These are phyloP conservation scores for Syzygium aqueum DNA, from an alignment of 345 rosid species.

Conservation along the genomic window DNA sequence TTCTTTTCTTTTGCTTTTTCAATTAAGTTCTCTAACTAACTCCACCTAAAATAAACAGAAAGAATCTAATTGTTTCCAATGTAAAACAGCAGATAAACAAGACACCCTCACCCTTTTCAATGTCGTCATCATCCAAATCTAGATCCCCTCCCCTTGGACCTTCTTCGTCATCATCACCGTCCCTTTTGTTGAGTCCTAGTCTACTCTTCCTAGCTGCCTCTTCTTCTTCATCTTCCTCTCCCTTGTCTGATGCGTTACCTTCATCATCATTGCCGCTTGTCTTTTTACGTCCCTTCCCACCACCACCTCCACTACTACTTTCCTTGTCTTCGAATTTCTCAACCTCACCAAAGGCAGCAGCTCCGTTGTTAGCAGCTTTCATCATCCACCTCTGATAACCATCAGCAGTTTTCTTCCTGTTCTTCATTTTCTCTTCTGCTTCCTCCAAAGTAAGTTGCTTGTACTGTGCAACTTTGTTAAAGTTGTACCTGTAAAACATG, in stretches of 20 bases:
- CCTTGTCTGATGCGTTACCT: conserved; percentile 76
- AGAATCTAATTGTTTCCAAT: not conserved
- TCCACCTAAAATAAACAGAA: not conserved
- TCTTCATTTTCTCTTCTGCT: conserved; percentile 97
- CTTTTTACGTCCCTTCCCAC: conserved; percentile 79
- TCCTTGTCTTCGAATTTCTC: conserved; percentile 75
- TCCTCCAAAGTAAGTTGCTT: conserved; percentile 97
- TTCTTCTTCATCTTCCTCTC: conserved; percentile 94
- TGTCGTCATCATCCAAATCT: conserved; percentile 92
- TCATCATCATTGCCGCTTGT: conserved; percentile 70
- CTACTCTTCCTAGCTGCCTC: conserved; percentile 83
- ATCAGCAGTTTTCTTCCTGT: conserved; percentile 91
- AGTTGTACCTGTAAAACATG: conserved; percentile 46
- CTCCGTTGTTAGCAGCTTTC: conserved; percentile 90
- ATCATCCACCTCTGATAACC: conserved; percentile 99
- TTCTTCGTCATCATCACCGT: conserved; percentile 88
- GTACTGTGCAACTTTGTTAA: conserved; percentile 93
- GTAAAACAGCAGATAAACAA: not conserved
- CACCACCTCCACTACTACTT: conserved; percentile 17
- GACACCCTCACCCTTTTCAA: conserved; percentile 67
- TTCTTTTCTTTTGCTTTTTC: not conserved
- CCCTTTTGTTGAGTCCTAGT: conserved; percentile 65
- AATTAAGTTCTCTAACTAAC: not conserved
- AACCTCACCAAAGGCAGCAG: conserved; percentile 90
- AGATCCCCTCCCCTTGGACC: conserved; percentile 86